Evolutionary conservation across 345 rosid genomes (phyloP).

Genomic region (Salix viminalis): DNA sequence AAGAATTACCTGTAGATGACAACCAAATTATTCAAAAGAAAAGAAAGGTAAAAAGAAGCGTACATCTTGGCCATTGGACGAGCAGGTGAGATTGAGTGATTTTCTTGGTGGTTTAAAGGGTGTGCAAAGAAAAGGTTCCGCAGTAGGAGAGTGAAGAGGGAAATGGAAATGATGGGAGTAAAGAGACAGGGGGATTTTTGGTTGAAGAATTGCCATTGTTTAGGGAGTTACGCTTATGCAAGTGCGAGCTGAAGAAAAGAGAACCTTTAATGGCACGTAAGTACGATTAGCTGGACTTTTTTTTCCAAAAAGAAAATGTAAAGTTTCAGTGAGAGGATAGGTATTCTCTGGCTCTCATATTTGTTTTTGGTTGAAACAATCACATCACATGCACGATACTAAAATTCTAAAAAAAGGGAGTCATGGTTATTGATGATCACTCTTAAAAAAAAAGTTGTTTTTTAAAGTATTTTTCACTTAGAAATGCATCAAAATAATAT

Average conservation of each 20-base stretch:
- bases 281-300: no score
- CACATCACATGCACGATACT: no score
- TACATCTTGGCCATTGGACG: slow-evolving; percentile 40
- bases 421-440: no score
- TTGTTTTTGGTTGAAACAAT: background rate
- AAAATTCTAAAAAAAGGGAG: no score
- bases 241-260: background rate
- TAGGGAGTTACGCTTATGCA: no score
- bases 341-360: slow-evolving; percentile 35
- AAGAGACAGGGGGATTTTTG: slow-evolving; percentile 11
- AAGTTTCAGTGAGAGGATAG: slow-evolving; percentile 20
- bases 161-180: slow-evolving; percentile 18
- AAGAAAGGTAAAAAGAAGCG: slow-evolving; percentile 13
- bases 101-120: slow-evolving; percentile 21
- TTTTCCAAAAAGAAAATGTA: no score
- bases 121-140: slow-evolving; percentile 10
- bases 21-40: background rate
- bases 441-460: no score
- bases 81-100: slow-evolving; percentile 34
- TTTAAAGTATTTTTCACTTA: no score
- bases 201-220: slow-evolving; percentile 38
- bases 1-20: no score
- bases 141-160: slow-evolving; percentile 15
- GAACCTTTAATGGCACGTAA: slow-evolving; percentile 21
- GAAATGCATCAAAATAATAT: no score